Evolutionary conservation across 2,329 filamentous ascomycete species (phyloP).

Genomic region (Pyricularia grisea): DNA sequence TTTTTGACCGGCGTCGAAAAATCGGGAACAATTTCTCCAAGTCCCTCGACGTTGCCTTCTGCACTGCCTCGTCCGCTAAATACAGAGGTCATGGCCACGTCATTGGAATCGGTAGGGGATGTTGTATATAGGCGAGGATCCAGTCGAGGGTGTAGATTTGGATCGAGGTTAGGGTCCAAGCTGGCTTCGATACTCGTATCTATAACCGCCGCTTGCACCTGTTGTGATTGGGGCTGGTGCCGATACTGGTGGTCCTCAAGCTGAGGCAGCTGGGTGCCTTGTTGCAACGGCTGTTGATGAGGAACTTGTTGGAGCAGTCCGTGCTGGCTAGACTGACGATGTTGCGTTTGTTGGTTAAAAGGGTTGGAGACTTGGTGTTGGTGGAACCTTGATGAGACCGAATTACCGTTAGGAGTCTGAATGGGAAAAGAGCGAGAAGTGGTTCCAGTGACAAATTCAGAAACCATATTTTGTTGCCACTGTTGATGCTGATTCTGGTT

Average conservation of each 20-base stretch:
- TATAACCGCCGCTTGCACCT: constrained; percentile 8
- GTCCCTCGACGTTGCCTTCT: background rate
- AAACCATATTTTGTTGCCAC: constrained; percentile 7
- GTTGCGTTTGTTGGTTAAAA: background rate
- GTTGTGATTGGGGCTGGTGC: constrained; percentile 34
- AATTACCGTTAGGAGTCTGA: background rate
- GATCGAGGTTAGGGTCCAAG: background rate
- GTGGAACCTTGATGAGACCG: background rate
- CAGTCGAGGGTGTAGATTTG: background rate
- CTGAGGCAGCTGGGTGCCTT: constrained; percentile 7
- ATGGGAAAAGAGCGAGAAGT: background rate
- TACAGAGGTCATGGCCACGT: constrained; percentile 19
- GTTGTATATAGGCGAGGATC: constrained; percentile 1
- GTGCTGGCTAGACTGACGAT: background rate
- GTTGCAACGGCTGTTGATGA: constrained; percentile 7
- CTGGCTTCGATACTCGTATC: constrained; percentile 4
- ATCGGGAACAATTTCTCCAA: background rate
- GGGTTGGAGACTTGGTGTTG: background rate
- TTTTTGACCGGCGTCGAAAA: constrained; percentile 37
- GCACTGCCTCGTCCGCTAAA: background rate
- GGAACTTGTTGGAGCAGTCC: constrained; percentile 11
- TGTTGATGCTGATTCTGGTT: constrained; percentile 7
- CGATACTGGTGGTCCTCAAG: constrained; percentile 11
- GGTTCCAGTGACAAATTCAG: background rate
- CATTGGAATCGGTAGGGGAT: background rate